phyloP scores from a whole-genome alignment of 2,329 filamentous ascomycete genomes.

The Stagonosporopsis vannaccii region DNA sequence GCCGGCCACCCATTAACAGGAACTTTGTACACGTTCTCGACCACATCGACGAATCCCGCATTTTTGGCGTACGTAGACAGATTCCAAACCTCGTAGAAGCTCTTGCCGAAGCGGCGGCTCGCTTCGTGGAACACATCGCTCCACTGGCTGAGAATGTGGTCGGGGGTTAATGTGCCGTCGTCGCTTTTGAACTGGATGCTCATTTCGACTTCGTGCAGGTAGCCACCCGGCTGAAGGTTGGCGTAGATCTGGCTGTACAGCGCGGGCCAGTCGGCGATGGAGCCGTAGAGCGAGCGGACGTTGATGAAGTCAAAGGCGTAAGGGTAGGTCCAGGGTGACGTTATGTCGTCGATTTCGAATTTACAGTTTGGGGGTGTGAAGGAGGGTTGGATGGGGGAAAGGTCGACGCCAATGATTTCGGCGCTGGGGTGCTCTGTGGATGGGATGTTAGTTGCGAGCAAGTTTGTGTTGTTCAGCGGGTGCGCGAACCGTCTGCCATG shows the following conservation, averaged over 20 bases:
- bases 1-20: conserved; percentile 40
- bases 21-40: conserved; percentile 39
- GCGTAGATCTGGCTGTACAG: conserved; percentile 43
- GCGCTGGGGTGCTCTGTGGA: conserved; percentile 37
- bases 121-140: conserved; percentile 38
- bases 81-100: conserved; percentile 38
- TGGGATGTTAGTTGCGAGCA: neutral
- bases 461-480: neutral
- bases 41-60: conserved; percentile 37
- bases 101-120: conserved; percentile 30
- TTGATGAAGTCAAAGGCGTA: conserved; percentile 52
- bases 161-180: conserved; percentile 46
- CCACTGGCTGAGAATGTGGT: conserved; percentile 39
- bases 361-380: conserved; percentile 54
- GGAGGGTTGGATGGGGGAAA: conserved; percentile 57
- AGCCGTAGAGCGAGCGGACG: conserved; percentile 53
- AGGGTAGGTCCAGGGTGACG: conserved; percentile 48
- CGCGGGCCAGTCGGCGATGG: conserved; percentile 53
- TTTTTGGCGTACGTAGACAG: conserved; percentile 35
- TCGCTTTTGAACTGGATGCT: conserved; percentile 50
- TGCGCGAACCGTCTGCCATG: conserved; percentile 28
- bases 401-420: conserved; percentile 55
- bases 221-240: conserved; percentile 47
- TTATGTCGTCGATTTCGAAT: conserved; percentile 57
- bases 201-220: conserved; percentile 52